These are phyloP conservation scores for Lactifluus pinguis DNA, from an alignment of 768 basidiomycete species.

Conservation along the genomic window DNA sequence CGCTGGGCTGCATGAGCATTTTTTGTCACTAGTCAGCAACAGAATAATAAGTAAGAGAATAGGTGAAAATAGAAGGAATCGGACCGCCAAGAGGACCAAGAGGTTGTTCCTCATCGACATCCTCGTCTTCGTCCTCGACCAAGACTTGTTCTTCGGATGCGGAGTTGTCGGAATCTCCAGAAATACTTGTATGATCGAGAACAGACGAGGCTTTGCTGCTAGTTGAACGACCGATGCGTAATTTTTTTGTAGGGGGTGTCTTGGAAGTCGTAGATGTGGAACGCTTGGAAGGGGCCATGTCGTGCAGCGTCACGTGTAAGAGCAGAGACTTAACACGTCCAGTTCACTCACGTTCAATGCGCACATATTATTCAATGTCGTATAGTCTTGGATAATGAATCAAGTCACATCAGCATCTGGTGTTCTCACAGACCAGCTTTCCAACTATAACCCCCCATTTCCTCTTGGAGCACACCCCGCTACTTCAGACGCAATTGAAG, in stretches of 20 bases:
- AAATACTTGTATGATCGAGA: not conserved
- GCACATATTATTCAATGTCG: not conserved
- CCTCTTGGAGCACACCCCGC: not conserved
- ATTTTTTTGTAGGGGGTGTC: not conserved
- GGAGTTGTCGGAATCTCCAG: not conserved
- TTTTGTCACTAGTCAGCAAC: conserved; percentile 37
- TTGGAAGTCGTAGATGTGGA: not conserved
- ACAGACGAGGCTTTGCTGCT: not conserved
- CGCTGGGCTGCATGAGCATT: conserved; percentile 71
- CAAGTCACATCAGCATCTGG: not conserved
- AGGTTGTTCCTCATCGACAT: not conserved
- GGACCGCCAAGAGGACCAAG: not conserved
- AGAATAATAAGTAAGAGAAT: not conserved
- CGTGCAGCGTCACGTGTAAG: not conserved
- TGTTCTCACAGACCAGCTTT: not conserved
- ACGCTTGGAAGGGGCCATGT: conserved; percentile 11
- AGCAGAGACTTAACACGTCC: too few species aligned
- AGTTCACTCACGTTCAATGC: too few species aligned
- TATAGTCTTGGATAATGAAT: not conserved
- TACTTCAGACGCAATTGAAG: conserved; percentile 9
- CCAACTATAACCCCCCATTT: not conserved
- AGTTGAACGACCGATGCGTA: not conserved
- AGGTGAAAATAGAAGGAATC: too few species aligned
- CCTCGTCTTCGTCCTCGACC: conserved; percentile 20
- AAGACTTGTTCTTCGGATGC: not conserved